Conservation (phyloP, 768 basidiomycete species). For the Paxillus ammoniavirescens region DNA sequence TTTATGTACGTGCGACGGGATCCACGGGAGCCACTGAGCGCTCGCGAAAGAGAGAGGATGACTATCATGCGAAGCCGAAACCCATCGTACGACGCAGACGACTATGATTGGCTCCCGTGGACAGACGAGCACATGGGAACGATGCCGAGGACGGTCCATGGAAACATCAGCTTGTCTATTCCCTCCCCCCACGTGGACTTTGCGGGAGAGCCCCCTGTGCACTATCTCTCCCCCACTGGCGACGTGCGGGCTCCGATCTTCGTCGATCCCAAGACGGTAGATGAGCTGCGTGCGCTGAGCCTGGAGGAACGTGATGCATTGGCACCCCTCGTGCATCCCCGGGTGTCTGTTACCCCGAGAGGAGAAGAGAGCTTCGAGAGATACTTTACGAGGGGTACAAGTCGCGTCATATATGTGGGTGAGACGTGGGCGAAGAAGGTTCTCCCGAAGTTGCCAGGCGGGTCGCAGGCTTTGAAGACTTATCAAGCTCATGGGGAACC, state of each 20-base stretch:
- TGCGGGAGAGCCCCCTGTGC: not conserved
- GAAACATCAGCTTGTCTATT: not conserved
- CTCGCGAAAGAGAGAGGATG: not conserved
- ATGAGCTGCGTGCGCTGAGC: not conserved
- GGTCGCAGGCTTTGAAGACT: not conserved
- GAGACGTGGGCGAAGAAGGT: constrained; percentile 5
- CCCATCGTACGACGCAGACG: not conserved
- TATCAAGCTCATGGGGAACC: no score
- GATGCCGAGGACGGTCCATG: not conserved
- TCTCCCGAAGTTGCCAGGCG: not conserved
- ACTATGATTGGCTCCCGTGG: constrained; percentile 5
- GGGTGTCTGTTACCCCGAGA: not conserved
- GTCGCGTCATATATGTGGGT: not conserved
- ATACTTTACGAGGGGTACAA: not conserved
- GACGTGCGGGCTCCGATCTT: constrained; percentile 1
- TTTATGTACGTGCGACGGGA: not conserved
- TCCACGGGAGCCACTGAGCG: not conserved
- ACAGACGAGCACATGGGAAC: not conserved
- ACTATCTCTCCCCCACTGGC: constrained; percentile 1
- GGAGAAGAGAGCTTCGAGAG: not conserved
- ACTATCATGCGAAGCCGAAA: no score
- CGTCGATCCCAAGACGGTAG: not conserved
- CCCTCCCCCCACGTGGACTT: not conserved
- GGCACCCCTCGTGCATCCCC: not conserved
- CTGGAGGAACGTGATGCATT: not conserved